phyloP scores from a whole-genome alignment of 2,329 filamentous ascomycete genomes.

The Penicillium griseofulvum region DNA sequence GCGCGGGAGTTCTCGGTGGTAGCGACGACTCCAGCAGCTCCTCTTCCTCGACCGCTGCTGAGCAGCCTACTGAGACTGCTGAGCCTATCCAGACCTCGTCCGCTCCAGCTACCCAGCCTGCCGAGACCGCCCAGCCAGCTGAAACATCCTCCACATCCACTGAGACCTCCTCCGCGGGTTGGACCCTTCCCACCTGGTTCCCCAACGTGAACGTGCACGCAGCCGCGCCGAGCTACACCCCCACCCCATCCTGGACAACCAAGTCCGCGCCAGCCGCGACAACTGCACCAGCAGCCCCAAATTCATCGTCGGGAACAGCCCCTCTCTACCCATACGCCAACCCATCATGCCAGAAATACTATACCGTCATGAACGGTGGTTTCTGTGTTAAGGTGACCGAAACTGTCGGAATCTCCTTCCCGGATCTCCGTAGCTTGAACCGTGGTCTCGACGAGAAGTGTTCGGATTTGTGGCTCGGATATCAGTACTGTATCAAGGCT shows the following conservation, averaged over 20 bases:
- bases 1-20: constrained; percentile 6
- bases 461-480: constrained; percentile 32
- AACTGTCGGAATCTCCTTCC: constrained; percentile 18
- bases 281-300: not conserved
- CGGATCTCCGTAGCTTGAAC: constrained; percentile 27
- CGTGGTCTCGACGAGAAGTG: constrained; percentile 27
- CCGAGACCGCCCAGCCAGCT: not conserved
- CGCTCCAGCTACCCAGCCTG: not conserved
- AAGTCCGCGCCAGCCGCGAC: constrained; percentile 6
- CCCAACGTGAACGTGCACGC: not conserved
- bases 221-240: not conserved
- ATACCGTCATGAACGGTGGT: constrained; percentile 23
- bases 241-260: constrained; percentile 7
- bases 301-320: constrained; percentile 9
- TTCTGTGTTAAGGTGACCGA: constrained; percentile 26
- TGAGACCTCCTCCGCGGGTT: not conserved
- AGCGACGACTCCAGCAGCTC: constrained; percentile 13
- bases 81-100: constrained; percentile 7
- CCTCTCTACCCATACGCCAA: constrained; percentile 24
- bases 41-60: not conserved
- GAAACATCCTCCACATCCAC: constrained; percentile 15
- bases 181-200: not conserved
- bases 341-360: constrained; percentile 21
- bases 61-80: constrained; percentile 5
- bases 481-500: constrained; percentile 30